Evolutionary conservation across 257 asterid genomes (phyloP), one percentile per base, ranked within the genome.

Genomic region (Solanum medicagineum): DNA sequence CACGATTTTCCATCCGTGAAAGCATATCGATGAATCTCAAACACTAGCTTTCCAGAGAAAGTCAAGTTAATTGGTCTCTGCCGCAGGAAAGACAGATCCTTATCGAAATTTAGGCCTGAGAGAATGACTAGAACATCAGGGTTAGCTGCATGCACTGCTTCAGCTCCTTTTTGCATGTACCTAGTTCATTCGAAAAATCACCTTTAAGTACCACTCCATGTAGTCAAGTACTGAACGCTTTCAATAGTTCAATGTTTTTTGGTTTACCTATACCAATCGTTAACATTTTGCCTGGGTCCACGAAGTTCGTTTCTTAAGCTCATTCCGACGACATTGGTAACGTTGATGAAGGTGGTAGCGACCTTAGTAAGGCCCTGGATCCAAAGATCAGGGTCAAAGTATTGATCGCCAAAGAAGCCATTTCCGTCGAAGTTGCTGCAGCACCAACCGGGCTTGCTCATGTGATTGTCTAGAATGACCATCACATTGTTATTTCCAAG

Each of bases 241-340:
- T 55, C 22, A 16, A 3, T 10, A 55, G 16, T 55, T 55, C 16
- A 56, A 22, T 56, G 14, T 36, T 4, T 36, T 36, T 3, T 36
- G 5, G 42, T 36, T 36, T 36, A 68, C 20, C 82, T 68, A 59
- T 92, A 91, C 99, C 99, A 96, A 1, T 85, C 92, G 0, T 16
- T 45, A 69, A 15, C 63, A 62, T 93, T 92, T 65, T 92, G 92
- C 7, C 82, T 70, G 0, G 86, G 86, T 1, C 99, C 98, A 3
- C 94, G 91, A 17, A 93, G 87, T 88, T 96, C 99, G 12, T 96
- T 96, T 86, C 98, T 88, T 90, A 94, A 44, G 87, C 97, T 93
- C 92, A 93, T 94, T 1, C 85, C 98, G 9, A 93, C 86, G 5
- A 93, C 97, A 97, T 93, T 89, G 2, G 91, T 85, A 47, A 20